Base-by-base conservation (phyloP, 208 protist genomes). In the Wallacemonas sp. region DNA sequence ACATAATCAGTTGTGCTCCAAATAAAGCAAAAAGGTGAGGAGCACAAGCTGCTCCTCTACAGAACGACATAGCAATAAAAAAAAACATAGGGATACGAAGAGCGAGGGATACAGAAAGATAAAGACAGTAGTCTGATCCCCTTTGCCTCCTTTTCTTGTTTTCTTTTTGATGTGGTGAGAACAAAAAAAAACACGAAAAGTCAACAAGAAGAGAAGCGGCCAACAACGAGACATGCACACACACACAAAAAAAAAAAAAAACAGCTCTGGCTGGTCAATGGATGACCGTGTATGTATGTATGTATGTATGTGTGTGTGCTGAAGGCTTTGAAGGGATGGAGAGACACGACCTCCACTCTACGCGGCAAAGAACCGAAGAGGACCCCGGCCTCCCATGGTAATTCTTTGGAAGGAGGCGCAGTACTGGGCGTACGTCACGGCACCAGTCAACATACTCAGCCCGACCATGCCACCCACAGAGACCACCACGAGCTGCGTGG, bases 361-460 rank as follows among this genome's bases (percentile, higher is more conserved):
- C 28, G 30, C 51, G 28, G 19, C 14, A 47, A 65, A 72, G 14
- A 72, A 33, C n/a, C 33, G 26, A 9, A 72, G 58, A 28, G 78
- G 73, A 1, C 17, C 27, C 30, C 64, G 66, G 14, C 79, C 73
- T 1, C 36, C 33, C 11, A 41, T 47, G 27, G 76, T 82, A 14
- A 66, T 54, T 2, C 69, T 31, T 53, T 86, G 75, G 53, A 82
- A 93, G n/a, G 72, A 64, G 19, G 76, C 49, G 14, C 72, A 45
- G 42, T 84, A 86, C 72, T 86, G 68, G 27, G 71, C 71, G 39
- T 84, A 88, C 3, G 67, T 38, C 2, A 73, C 49, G 22, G 65
- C 41, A 8, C 63, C 67, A 0, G 41, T 64, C 30, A 73, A 22
- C 6, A 70, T 38, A 9, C 53, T 45, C 3, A 74, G 21, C 1